Percentiles rank a stretch among this genome's conserved stretches.
Conservation (phyloP, 768 basidiomycete species). For the Neoboletus subvelutipes region DNA sequence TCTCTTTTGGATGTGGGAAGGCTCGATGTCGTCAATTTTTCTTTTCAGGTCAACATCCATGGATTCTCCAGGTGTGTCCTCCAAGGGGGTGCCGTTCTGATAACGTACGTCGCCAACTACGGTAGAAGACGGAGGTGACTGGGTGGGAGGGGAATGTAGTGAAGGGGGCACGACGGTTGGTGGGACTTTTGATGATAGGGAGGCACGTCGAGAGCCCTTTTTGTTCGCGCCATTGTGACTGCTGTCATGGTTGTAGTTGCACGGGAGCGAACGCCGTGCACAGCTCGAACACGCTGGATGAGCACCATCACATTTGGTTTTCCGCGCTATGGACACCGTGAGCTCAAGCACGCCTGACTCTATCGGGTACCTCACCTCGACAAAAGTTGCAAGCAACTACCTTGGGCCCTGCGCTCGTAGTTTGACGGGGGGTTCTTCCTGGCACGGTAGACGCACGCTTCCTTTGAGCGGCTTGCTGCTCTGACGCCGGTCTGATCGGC, state of each 20-base stretch:
- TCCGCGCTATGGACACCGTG: constrained; percentile 56
- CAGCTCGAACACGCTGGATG: constrained; percentile 85
- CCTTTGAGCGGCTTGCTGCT: constrained; percentile 65
- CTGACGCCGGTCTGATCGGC: constrained; percentile 63
- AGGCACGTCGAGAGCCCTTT: constrained; percentile 50
- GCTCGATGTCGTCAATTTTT: constrained; percentile 53
- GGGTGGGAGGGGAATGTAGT: constrained; percentile 51
- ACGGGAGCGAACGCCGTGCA: constrained; percentile 68
- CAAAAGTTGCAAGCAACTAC: constrained; percentile 90
- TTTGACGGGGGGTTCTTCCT: constrained; percentile 56
- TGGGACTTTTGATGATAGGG: constrained; percentile 46
- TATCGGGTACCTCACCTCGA: constrained; percentile 55
- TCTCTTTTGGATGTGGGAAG: constrained; percentile 61
- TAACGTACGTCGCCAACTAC: constrained; percentile 36
- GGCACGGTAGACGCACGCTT: constrained; percentile 70
- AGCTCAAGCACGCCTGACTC: constrained; percentile 6
- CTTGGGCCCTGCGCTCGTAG: constrained; percentile 74
- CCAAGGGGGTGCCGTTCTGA: constrained; percentile 36
- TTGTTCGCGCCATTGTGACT: constrained; percentile 28
- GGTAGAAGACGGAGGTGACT: constrained; percentile 48
- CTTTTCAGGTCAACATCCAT: constrained; percentile 61
- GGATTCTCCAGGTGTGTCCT: constrained; percentile 42
- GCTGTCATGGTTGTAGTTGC: constrained; percentile 78
- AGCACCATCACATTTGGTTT: constrained; percentile 87
- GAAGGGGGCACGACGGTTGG: constrained; percentile 32